Evolutionary conservation across 2,329 filamentous ascomycete genomes (phyloP).

Genomic region (Cadophora luteo-olivacea): DNA sequence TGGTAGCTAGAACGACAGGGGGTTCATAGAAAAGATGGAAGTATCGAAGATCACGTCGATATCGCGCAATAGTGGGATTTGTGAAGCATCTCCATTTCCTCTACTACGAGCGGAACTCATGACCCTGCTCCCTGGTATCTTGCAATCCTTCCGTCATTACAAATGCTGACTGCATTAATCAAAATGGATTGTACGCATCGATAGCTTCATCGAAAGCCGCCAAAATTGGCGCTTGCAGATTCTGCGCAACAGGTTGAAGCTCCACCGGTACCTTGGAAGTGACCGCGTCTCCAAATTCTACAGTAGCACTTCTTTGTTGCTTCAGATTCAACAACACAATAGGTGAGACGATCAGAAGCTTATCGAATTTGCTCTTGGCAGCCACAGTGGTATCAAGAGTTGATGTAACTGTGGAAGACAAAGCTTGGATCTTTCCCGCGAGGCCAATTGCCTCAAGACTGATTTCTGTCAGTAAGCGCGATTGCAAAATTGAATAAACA

Average conservation of each 20-base stretch:
- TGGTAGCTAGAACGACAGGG: too few species aligned
- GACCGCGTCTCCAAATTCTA: constrained; percentile 34
- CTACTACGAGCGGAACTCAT: neutral
- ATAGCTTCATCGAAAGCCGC: constrained; percentile 29
- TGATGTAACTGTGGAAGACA: constrained; percentile 24
- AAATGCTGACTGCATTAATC: neutral
- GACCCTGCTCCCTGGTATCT: neutral
- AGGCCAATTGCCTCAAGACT: constrained; percentile 1
- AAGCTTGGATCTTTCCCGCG: neutral
- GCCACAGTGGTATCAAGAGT: constrained; percentile 28
- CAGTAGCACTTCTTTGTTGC: constrained; percentile 49
- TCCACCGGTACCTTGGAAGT: constrained; percentile 29
- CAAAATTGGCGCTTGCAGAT: constrained; percentile 49
- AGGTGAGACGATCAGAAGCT: constrained; percentile 48
- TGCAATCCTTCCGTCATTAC: neutral
- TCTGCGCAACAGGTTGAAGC: constrained; percentile 32
- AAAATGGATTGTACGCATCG: constrained; percentile 24
- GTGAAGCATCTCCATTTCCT: neutral
- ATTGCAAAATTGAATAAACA: neutral
- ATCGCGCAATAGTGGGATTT: too few species aligned
- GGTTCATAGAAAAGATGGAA: too few species aligned
- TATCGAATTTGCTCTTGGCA: constrained; percentile 53
- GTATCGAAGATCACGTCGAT: too few species aligned
- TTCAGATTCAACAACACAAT: constrained; percentile 52
- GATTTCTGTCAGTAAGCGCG: neutral